Conservation (phyloP, 768 basidiomycete genomes). For the Mycena galericulata region DNA sequence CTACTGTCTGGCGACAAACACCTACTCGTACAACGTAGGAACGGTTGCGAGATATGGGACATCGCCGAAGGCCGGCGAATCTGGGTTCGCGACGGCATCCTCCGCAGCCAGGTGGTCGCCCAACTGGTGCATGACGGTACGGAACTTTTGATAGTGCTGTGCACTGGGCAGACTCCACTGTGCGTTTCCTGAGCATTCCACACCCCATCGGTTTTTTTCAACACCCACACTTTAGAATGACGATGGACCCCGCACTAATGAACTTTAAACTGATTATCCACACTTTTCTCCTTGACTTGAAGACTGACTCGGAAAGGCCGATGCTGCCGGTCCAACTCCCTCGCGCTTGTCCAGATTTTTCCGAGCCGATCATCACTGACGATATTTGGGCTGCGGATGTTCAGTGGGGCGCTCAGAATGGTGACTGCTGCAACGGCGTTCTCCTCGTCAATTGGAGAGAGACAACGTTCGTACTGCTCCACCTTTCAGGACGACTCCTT, state of each 20-base stretch:
- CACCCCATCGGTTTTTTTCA: neutral
- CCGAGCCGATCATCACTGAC: slow-evolving; percentile 4
- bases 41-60: slow-evolving; percentile 22
- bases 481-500: neutral
- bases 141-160: neutral
- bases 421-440: neutral
- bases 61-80: slow-evolving; percentile 7
- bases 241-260: neutral
- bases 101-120: neutral
- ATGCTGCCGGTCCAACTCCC: slow-evolving; percentile 5
- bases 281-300: slow-evolving; percentile 5
- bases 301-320: neutral
- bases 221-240: slow-evolving; percentile 9
- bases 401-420: neutral
- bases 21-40: slow-evolving; percentile 8
- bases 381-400: slow-evolving; percentile 15
- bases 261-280: slow-evolving; percentile 1
- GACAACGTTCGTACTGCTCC: slow-evolving; percentile 4
- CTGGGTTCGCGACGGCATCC: slow-evolving; percentile 10
- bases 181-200: neutral
- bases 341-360: neutral
- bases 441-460: slow-evolving; percentile 15
- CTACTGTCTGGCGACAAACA: slow-evolving; percentile 14
- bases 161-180: neutral
- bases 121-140: neutral